phyloP scores from a whole-genome alignment of 192 early-diverging fungal genomes.

The Coemansia sp. region DNA sequence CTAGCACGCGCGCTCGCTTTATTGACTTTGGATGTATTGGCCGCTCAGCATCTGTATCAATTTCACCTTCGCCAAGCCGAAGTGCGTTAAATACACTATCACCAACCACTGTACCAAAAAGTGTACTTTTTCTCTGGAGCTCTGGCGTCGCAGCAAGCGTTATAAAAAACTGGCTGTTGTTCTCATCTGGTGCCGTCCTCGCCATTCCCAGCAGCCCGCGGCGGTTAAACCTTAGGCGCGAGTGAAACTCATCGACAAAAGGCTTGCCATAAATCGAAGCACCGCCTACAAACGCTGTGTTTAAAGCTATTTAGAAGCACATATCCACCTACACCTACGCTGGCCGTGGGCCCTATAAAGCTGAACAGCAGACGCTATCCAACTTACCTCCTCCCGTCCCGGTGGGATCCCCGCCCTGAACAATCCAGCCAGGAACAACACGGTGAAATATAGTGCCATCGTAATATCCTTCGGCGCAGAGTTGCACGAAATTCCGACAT shows the following conservation, averaged over 20 bases:
- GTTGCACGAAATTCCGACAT: conserved; percentile 93
- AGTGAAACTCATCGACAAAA: conserved; percentile 92
- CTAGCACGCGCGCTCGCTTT: conserved; percentile 62
- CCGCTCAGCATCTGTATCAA: conserved; percentile 71
- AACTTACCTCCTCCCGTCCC: conserved; percentile 64
- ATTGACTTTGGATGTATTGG: conserved; percentile 76
- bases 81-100: conserved; percentile 89
- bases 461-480: conserved; percentile 89
- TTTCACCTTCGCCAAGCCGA: conserved; percentile 78
- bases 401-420: conserved; percentile 94
- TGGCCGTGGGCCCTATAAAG: neutral
- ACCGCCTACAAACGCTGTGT: conserved; percentile 62
- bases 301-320: neutral
- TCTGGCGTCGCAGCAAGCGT: conserved; percentile 82
- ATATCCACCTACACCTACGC: neutral
- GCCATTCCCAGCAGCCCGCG: conserved; percentile 91
- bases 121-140: conserved; percentile 84
- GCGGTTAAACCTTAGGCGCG: conserved; percentile 81
- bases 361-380: neutral
- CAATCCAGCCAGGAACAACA: conserved; percentile 84
- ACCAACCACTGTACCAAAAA: conserved; percentile 92
- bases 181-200: conserved; percentile 75
- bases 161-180: conserved; percentile 93
- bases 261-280: conserved; percentile 82
- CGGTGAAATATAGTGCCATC: conserved; percentile 88